A percentile compares a stretch with the other conserved stretches of the same genome.
These are phyloP conservation scores for Dryadomyces quercivorus DNA, from an alignment of 2,329 filamentous ascomycete genomes.

Conservation along the genomic window DNA sequence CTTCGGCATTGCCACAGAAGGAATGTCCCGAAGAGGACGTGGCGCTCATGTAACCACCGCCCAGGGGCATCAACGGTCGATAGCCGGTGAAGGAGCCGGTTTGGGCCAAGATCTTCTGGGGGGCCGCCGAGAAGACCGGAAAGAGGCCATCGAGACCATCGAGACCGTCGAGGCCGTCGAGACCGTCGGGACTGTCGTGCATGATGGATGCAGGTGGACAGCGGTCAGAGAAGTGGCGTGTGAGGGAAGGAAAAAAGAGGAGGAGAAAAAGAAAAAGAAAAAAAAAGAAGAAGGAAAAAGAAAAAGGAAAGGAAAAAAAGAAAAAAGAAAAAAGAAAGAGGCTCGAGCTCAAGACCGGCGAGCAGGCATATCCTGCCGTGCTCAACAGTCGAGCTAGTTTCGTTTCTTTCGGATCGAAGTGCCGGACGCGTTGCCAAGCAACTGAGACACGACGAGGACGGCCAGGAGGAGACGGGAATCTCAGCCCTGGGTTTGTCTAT, in stretches of 20 bases:
- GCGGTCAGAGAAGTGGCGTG: too few relatives aligned
- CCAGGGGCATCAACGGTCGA: conserved; percentile 36
- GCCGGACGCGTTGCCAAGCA: too few relatives aligned
- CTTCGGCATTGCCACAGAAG: conserved; percentile 79
- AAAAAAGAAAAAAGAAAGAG: background rate
- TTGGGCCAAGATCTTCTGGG: conserved; percentile 35
- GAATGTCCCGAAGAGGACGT: conserved; percentile 45
- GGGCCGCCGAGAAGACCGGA: conserved; percentile 7
- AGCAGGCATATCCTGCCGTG: background rate
- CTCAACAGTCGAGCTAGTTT: too few relatives aligned
- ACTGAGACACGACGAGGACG: too few relatives aligned
- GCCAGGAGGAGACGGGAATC: background rate
- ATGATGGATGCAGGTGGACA: background rate
- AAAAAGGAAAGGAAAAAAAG: too few relatives aligned
- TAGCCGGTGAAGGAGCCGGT: conserved; percentile 52
- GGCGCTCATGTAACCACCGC: conserved; percentile 48
- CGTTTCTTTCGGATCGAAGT: too few relatives aligned
- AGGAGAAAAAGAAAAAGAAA: background rate
- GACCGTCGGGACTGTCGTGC: conserved; percentile 1
- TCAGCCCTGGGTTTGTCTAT: background rate
- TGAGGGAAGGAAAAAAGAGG: background rate
- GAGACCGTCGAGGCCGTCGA: background rate
- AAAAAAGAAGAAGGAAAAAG: background rate
- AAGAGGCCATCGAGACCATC: conserved; percentile 2
- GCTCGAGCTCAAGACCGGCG: background rate